Evolutionary conservation across 176 grass and related monocot species (phyloP).

Genomic region (Avena sativa): DNA sequence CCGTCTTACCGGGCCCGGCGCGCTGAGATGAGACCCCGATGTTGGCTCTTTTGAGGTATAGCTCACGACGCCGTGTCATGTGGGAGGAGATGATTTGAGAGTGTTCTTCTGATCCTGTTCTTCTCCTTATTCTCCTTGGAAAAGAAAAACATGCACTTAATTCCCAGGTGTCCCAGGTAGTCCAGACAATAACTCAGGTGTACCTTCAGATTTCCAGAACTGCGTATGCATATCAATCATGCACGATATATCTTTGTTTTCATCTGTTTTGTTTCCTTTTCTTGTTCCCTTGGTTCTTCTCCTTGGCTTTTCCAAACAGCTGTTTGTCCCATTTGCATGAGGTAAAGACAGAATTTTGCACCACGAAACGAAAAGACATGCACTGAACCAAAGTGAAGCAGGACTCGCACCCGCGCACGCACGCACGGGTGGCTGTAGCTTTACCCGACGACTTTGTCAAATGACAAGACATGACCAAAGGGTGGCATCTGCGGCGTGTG

Average conservation of each 20-base stretch:
- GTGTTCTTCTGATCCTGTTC: not conserved
- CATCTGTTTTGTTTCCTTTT: not conserved
- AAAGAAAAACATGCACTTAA: constrained; percentile 11
- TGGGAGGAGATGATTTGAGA: not conserved
- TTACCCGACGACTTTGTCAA: constrained; percentile 43
- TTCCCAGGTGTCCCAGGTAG: not conserved
- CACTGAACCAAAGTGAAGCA: constrained; percentile 29
- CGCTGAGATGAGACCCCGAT: not conserved
- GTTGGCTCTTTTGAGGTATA: not conserved
- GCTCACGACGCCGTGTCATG: not conserved
- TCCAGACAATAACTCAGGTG: constrained; percentile 32
- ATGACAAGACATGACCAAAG: constrained; percentile 44
- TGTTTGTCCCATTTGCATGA: constrained; percentile 26
- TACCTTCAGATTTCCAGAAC: constrained; percentile 12
- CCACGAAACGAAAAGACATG: constrained; percentile 10
- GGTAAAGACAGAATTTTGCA: constrained; percentile 36
- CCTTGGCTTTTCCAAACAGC: not conserved
- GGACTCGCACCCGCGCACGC: not conserved
- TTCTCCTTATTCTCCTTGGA: constrained; percentile 18
- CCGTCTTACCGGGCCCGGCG: constrained; percentile 26
- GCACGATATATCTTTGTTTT: not conserved
- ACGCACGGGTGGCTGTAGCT: constrained; percentile 36
- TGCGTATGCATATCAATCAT: not conserved
- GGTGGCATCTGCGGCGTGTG: not conserved
- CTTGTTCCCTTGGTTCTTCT: not conserved